Evolutionary conservation across 1,284 basidiomycete genomes (phyloP), one percentile per base, ranked within the genome.

Genomic region (Irpex lacteus): DNA sequence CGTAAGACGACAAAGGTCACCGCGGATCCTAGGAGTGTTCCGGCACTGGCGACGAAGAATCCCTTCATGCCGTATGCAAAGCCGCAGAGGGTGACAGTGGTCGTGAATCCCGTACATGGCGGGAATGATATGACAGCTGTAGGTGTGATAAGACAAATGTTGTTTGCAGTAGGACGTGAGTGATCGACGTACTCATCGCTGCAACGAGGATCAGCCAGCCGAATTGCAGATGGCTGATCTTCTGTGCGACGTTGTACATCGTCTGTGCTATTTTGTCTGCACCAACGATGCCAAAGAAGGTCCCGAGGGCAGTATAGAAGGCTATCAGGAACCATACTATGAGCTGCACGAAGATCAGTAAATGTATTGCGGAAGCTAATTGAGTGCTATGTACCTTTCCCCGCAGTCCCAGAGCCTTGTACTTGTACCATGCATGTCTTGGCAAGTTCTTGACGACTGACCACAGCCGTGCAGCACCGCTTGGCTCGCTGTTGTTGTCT

Each of bases 31-130:
- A 86, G 63, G 21, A 93, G 66, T 18, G 90, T 89, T 13, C 82
- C 86, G 5, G 80, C 74, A 0, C 84, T 82, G 5, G 88, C 86
- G 62, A 94, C 82, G 65, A 80, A 81, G 71, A 92, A 90, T 1
- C 90, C 90, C 63, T 84, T 83, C 77, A 92, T 81, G 60, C 93
- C 92, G 70, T 92, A 95, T 0, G 91, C 89, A 74, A 94, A 95
- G 0, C 93, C 92, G 70, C 87, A 90, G 1, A 95, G 74, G 7
- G 88, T 87, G 36, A 81, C 72, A 62, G 77, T 70, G 0, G 90
- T 91, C 0, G 88, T 87, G 72, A 92, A 90, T 1, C 92, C 92
- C 63, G 91, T 82, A 66, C 90, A 75, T 4, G 93, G 93, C n/a
- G 93, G 93, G 69, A 93, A 88, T 4, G 88, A 92, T 26, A 86